These are phyloP conservation scores for Cladochytrium replicatum DNA, from an alignment of 192 early-diverging fungal species.

Conservation along the genomic window DNA sequence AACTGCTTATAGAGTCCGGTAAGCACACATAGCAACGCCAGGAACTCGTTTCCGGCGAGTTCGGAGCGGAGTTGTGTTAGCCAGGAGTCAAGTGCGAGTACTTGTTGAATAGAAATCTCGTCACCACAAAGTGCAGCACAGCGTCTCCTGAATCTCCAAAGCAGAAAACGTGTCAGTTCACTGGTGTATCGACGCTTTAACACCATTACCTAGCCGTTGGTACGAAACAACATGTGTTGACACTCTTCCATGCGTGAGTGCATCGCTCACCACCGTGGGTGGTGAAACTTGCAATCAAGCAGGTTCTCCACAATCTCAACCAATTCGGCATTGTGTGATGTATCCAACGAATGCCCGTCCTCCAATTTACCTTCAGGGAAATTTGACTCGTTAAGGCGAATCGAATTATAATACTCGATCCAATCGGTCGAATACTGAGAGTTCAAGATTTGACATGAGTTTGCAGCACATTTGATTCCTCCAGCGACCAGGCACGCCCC, in stretches of 20 bases:
- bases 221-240: not conserved
- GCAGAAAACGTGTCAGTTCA: too few species aligned
- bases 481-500: conserved; percentile 62
- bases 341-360: not conserved
- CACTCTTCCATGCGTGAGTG: not conserved
- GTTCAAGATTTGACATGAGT: conserved; percentile 20
- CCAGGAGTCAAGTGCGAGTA: too few species aligned
- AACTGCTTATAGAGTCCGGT: conserved; percentile 56
- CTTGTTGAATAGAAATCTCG: too few species aligned
- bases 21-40: conserved; percentile 60
- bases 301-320: not conserved
- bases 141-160: too few species aligned
- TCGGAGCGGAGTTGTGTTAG: conserved; percentile 32
- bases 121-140: too few species aligned
- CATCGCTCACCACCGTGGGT: not conserved
- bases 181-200: too few species aligned
- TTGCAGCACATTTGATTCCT: conserved; percentile 18
- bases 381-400: not conserved
- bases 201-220: too few species aligned
- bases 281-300: not conserved
- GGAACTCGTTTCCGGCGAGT: conserved; percentile 71
- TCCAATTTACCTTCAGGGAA: not conserved
- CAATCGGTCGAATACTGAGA: conserved; percentile 11
- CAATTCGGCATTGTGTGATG: not conserved
- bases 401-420: conserved; percentile 1